Evolutionary conservation across 192 early-diverging fungal genomes (phyloP).

Genomic region (Kickxella alabastrina): DNA sequence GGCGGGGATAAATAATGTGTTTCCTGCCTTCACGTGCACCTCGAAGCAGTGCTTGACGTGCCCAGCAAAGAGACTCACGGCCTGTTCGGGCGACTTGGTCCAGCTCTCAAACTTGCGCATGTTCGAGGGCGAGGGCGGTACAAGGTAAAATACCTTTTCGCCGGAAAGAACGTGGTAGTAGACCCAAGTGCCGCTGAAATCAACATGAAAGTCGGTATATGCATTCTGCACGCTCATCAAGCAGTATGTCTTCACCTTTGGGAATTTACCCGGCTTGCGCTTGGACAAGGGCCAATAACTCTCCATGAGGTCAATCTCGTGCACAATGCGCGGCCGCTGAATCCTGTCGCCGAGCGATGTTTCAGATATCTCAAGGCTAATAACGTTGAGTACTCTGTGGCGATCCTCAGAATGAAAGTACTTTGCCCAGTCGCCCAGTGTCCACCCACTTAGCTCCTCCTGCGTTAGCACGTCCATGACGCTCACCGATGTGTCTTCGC

Average conservation of each 20-base stretch:
- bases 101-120: conserved; percentile 87
- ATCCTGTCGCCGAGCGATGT: conserved; percentile 65
- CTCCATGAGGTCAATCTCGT: conserved; percentile 86
- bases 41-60: conserved; percentile 74
- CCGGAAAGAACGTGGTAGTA: conserved; percentile 90
- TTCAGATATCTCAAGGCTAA: conserved; percentile 79
- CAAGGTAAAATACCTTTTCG: conserved; percentile 85
- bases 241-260: conserved; percentile 87
- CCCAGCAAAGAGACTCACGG: conserved; percentile 73
- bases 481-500: conserved; percentile 68
- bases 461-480: conserved; percentile 93
- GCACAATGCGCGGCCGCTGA: conserved; percentile 72
- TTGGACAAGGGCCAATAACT: conserved; percentile 73
- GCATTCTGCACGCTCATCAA: conserved; percentile 89
- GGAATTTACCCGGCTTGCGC: conserved; percentile 66
- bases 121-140: conserved; percentile 77
- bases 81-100: conserved; percentile 78
- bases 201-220: conserved; percentile 89
- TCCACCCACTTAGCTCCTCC: conserved; percentile 71
- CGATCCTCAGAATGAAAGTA: conserved; percentile 66
- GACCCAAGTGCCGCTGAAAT: conserved; percentile 81
- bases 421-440: conserved; percentile 76
- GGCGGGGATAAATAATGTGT: conserved; percentile 91
- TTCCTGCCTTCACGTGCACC: conserved; percentile 70
- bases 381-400: conserved; percentile 78